Conservation (phyloP, 176 grass and related monocot species). For the Avena atlantica region DNA sequence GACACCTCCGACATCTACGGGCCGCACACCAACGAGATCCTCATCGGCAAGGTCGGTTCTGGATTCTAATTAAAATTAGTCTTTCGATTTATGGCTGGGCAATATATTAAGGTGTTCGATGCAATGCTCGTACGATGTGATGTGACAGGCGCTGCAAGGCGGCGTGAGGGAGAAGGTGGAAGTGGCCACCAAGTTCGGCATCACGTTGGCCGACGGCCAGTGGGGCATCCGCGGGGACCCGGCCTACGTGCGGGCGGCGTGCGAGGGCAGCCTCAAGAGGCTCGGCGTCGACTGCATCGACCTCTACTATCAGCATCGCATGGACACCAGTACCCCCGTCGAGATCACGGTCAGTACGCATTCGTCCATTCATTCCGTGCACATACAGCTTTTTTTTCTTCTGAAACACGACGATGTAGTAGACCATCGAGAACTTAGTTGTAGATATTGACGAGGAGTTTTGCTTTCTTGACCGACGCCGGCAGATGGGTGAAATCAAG, state of each 20-base stretch:
- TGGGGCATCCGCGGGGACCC: constrained; percentile 10
- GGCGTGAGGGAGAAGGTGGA: constrained; percentile 47
- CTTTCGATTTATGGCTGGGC: too few species aligned
- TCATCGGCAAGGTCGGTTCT: constrained; percentile 54
- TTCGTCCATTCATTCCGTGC: not conserved
- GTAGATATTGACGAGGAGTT: not conserved
- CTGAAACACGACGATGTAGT: too few species aligned
- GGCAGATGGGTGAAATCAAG: constrained; percentile 26
- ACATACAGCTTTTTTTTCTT: not conserved
- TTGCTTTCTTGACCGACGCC: not conserved
- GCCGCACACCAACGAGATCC: too few species aligned
- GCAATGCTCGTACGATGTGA: not conserved
- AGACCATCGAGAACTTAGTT: not conserved
- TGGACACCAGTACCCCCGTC: not conserved
- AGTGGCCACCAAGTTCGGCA: constrained; percentile 57
- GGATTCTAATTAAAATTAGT: not conserved
- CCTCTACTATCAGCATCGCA: constrained; percentile 18
- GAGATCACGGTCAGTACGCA: not conserved
- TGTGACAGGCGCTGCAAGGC: constrained; percentile 46
- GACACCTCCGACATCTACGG: constrained; percentile 71
- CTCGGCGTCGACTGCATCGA: not conserved
- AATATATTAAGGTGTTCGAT: constrained; percentile 33
- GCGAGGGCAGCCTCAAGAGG: not conserved
- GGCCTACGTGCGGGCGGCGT: not conserved
- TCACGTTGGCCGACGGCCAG: not conserved